These are phyloP conservation scores for Cyclocybe aegerita DNA, from an alignment of 768 basidiomycete genomes.

Conservation along the genomic window DNA sequence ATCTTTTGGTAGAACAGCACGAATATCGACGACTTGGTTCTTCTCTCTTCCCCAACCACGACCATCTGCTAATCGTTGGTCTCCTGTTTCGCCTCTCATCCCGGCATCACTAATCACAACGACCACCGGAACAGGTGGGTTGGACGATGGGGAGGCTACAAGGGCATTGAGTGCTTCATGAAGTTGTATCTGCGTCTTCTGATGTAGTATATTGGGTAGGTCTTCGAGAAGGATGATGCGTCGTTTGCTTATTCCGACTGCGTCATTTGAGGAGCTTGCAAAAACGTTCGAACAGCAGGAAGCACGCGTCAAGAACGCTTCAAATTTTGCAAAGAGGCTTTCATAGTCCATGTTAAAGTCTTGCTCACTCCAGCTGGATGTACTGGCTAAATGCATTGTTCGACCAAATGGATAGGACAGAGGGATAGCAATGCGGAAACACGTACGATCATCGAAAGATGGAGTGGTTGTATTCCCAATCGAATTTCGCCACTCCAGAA, in stretches of 20 bases:
- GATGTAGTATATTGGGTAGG: conserved; percentile 86
- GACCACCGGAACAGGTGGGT: conserved; percentile 63
- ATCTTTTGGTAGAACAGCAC: conserved; percentile 69
- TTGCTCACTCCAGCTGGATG: neutral
- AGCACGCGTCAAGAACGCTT: conserved; percentile 72
- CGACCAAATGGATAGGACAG: neutral
- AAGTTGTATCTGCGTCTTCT: conserved; percentile 65
- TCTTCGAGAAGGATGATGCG: conserved; percentile 84
- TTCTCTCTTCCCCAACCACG: conserved; percentile 48
- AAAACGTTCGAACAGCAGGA: conserved; percentile 60
- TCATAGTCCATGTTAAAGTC: conserved; percentile 36
- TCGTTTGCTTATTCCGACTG: conserved; percentile 27
- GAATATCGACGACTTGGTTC: conserved; percentile 51
- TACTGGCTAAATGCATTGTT: neutral
- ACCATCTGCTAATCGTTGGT: conserved; percentile 40
- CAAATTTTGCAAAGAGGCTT: conserved; percentile 64
- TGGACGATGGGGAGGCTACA: conserved; percentile 34
- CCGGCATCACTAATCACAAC: conserved; percentile 85
- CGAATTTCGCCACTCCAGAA: conserved; percentile 84
- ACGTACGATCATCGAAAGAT: conserved; percentile 14
- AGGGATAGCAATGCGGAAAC: neutral
- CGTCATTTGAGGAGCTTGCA: conserved; percentile 8
- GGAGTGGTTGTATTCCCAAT: conserved; percentile 47
- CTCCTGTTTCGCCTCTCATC: conserved; percentile 64
- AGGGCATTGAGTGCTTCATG: conserved; percentile 67